A percentile compares a stretch with the other conserved stretches of the same genome.
Conservation (phyloP, 1,139 yeast genomes). For the Debaryomyces coudertii region DNA sequence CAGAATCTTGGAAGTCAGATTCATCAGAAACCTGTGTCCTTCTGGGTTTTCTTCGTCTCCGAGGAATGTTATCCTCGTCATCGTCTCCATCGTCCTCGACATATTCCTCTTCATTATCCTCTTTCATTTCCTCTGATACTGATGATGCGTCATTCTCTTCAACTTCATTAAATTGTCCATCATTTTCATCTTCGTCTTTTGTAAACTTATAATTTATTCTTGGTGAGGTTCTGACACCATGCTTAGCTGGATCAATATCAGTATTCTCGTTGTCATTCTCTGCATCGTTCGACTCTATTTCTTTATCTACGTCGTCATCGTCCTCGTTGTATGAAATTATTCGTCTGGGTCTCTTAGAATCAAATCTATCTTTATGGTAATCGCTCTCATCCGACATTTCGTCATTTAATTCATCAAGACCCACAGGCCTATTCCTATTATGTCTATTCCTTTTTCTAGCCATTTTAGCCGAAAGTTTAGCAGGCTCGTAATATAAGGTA, state of each 20-base stretch:
- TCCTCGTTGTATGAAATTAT: slow-evolving; percentile 22
- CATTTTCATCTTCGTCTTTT: slow-evolving; percentile 21
- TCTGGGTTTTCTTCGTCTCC: slow-evolving; percentile 22
- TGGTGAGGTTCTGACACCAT: neutral
- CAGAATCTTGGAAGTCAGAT: slow-evolving; percentile 34
- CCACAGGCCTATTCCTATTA: slow-evolving; percentile 13
- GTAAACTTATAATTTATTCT: slow-evolving; percentile 14
- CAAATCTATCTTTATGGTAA: slow-evolving; percentile 15
- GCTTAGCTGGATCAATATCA: slow-evolving; percentile 15
- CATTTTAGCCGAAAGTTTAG: slow-evolving; percentile 12
- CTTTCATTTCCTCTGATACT: slow-evolving; percentile 12
- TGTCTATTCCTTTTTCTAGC: slow-evolving; percentile 15
- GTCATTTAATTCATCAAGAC: slow-evolving; percentile 2
- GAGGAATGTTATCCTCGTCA: slow-evolving; percentile 21
- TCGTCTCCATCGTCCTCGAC: slow-evolving; percentile 38
- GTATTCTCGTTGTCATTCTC: slow-evolving; percentile 11
- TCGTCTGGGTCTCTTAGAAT: slow-evolving; percentile 15
- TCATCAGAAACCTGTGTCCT: slow-evolving; percentile 24
- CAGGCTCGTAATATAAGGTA: slow-evolving; percentile 7
- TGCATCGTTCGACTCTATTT: slow-evolving; percentile 8
- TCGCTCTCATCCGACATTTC: slow-evolving; percentile 7
- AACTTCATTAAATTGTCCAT: slow-evolving; percentile 14
- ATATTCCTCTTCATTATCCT: slow-evolving; percentile 22
- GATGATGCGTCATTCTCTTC: slow-evolving; percentile 14
- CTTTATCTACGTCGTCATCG: slow-evolving; percentile 20